phyloP scores from a whole-genome alignment of 768 basidiomycete species.

The Peribolospora kevripleyi region DNA sequence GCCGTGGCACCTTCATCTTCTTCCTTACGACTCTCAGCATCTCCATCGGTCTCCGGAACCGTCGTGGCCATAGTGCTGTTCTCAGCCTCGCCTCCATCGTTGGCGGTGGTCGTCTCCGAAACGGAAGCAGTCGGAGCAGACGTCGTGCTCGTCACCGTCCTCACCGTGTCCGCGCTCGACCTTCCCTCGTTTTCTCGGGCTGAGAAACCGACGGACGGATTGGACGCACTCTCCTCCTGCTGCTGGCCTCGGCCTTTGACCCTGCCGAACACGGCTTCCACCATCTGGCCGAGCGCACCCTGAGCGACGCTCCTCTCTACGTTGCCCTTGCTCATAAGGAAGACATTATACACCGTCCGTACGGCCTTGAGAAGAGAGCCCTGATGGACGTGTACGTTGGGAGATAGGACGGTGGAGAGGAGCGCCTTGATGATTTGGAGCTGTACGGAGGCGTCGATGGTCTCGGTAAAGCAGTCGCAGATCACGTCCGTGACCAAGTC shows the following conservation, averaged over 20 bases:
- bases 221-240: neutral
- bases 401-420: conserved; percentile 61
- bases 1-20: neutral
- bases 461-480: conserved; percentile 15
- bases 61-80: neutral
- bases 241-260: conserved; percentile 14
- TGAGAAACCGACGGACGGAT: neutral
- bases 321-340: conserved; percentile 63
- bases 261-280: conserved; percentile 80
- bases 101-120: too few species aligned
- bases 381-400: conserved; percentile 51
- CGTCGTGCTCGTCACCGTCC: neutral
- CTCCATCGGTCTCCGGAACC: conserved; percentile 4
- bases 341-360: conserved; percentile 93
- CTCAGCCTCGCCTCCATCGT: neutral
- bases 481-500: conserved; percentile 88
- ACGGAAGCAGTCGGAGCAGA: neutral
- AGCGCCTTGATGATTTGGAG: conserved; percentile 92
- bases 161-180: neutral
- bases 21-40: conserved; percentile 1
- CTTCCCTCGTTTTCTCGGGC: neutral
- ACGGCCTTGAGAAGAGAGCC: conserved; percentile 87
- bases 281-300: conserved; percentile 92
- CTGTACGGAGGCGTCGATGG: conserved; percentile 40
- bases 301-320: conserved; percentile 97